Percentiles rank a stretch among this genome's conserved stretches.
phyloP scores from a whole-genome alignment of 768 basidiomycete genomes.

The Chalciporus piperatus region DNA sequence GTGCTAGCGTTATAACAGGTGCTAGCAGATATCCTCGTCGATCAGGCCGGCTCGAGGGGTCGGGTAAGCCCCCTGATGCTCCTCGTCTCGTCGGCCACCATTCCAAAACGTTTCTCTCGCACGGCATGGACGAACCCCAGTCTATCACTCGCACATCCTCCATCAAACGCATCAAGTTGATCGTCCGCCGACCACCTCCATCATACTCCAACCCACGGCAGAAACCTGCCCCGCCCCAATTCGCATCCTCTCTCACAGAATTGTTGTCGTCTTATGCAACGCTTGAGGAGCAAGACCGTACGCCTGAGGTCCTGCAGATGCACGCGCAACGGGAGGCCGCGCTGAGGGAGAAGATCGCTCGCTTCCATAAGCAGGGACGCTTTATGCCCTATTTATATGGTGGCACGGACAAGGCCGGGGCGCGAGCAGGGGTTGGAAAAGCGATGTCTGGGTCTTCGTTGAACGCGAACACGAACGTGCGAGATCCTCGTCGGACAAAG shows the following conservation, averaged over 20 bases:
- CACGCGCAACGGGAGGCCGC: constrained; percentile 43
- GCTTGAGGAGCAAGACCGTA: constrained; percentile 49
- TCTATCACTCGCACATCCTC: constrained; percentile 18
- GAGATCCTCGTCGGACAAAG: constrained; percentile 24
- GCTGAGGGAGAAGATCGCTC: constrained; percentile 42
- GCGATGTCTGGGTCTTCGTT: constrained; percentile 4
- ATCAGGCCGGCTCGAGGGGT: constrained; percentile 19
- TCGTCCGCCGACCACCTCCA: constrained; percentile 64
- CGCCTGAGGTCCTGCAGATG: constrained; percentile 35
- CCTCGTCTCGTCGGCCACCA: background rate
- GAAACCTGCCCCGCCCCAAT: constrained; percentile 50
- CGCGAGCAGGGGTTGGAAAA: background rate
- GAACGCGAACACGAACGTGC: constrained; percentile 15
- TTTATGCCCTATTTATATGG: constrained; percentile 39
- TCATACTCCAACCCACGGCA: constrained; percentile 66
- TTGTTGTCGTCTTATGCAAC: constrained; percentile 64
- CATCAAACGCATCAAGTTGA: constrained; percentile 61
- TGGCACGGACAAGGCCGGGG: constrained; percentile 15
- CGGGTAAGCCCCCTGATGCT: constrained; percentile 10
- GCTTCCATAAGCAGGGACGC: constrained; percentile 47
- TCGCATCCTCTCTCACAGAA: constrained; percentile 50
- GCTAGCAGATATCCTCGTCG: constrained; percentile 11
- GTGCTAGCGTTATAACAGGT: background rate
- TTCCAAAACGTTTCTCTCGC: background rate
- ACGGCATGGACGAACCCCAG: background rate